Evolutionary conservation across 2,329 filamentous ascomycete genomes (phyloP).

Genomic region (Exophiala oligosperma): DNA sequence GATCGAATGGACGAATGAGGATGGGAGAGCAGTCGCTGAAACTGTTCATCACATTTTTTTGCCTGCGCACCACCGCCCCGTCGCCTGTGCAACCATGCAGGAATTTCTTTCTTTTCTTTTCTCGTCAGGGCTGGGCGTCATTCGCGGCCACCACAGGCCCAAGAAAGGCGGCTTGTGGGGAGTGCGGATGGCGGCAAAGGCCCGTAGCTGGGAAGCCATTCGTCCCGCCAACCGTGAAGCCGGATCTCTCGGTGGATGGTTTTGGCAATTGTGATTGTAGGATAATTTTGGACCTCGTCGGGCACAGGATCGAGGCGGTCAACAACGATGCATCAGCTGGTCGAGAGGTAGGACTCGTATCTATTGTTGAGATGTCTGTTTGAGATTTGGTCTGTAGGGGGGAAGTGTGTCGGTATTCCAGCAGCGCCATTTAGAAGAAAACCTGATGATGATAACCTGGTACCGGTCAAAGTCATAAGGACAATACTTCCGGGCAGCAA

Average conservation of each 20-base stretch:
- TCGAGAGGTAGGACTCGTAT: too few species aligned
- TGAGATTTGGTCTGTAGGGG: too few species aligned
- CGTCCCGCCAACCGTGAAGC: constrained; percentile 23
- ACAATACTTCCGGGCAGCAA: too few species aligned
- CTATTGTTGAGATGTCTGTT: too few species aligned
- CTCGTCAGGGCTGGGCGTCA: background rate
- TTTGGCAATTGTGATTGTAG: background rate
- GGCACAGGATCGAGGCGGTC: constrained; percentile 15
- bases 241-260: background rate
- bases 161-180: constrained; percentile 1
- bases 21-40: constrained; percentile 1
- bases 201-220: constrained; percentile 16
- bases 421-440: background rate
- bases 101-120: background rate
- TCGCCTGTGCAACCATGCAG: constrained; percentile 9
- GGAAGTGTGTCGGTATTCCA: too few species aligned
- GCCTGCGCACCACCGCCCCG: background rate
- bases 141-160: too few species aligned
- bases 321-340: constrained; percentile 2
- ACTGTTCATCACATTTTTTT: constrained; percentile 15
- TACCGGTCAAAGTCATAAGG: too few species aligned
- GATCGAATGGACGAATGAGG: constrained; percentile 7
- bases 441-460: background rate
- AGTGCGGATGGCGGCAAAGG: constrained; percentile 20
- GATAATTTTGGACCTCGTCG: background rate